Percentiles rank a stretch among this genome's conserved stretches.
These are phyloP conservation scores for Lenzites betulinus DNA, from an alignment of 768 basidiomycete species.

Conservation along the genomic window DNA sequence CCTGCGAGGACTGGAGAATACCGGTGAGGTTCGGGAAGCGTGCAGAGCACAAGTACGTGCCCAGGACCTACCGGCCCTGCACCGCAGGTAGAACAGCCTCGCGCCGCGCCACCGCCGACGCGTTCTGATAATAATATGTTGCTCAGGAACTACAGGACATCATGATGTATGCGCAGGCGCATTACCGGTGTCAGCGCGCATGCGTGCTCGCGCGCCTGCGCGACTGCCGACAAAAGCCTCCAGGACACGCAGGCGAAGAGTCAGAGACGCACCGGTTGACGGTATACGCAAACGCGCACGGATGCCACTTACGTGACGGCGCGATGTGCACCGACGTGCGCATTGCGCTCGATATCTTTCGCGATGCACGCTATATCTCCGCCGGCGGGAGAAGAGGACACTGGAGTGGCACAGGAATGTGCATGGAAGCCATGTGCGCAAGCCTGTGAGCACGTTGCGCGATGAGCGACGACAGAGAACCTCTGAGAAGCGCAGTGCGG, in stretches of 20 bases:
- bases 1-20: too few relatives aligned
- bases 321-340: neutral
- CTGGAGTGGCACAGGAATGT: too few relatives aligned
- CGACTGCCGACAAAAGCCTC: neutral
- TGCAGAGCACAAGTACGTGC: too few relatives aligned
- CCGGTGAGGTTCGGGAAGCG: too few relatives aligned
- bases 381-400: too few relatives aligned
- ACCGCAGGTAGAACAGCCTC: conserved; percentile 3
- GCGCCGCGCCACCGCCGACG: conserved; percentile 1
- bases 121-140: conserved; percentile 1
- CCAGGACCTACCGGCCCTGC: neutral
- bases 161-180: neutral
- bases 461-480: too few relatives aligned
- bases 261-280: too few relatives aligned
- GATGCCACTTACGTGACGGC: neutral
- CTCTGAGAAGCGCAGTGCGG: neutral
- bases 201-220: too few relatives aligned
- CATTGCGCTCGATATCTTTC: neutral
- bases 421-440: too few relatives aligned
- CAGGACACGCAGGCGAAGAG: neutral
- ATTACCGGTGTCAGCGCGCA: neutral
- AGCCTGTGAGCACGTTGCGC: too few relatives aligned
- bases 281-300: too few relatives aligned
- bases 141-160: neutral
- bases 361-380: too few relatives aligned